Base-by-base conservation (phyloP, 805 yeast species). In the Yarrowia sp. region DNA sequence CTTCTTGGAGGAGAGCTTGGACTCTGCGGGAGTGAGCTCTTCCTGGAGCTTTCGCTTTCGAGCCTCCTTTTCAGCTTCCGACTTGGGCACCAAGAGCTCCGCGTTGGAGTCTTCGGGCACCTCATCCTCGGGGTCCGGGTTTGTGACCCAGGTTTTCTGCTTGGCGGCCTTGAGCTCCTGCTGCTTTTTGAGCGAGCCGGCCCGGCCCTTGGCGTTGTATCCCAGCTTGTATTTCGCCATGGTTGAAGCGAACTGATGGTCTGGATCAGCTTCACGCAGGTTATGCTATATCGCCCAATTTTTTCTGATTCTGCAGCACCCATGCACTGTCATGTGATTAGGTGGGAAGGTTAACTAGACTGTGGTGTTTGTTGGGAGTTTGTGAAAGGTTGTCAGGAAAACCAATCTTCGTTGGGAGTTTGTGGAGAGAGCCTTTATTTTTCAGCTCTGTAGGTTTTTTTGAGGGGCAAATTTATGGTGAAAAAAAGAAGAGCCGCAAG, bases 221-320 rank as follows among this genome's bases (percentile, higher is more conserved):
- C 97, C 78, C 77, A 85, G 85, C 72, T 95, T 84, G 76, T 90
- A 91, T 70, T 89, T 89, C 68, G 94, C 97, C 97, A 91, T 91
- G 13, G 42, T 56, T 56, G 49, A 17, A 42, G 46, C 36, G 43
- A 36, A 12, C 38, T 12, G 38, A 36, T 36, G 38, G 38, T 12
- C 13, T 52, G 58, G 38, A 19, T 52, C 58, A 36, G 43, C 43
- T 52, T 38, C 15, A 36, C 58, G 19, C 43, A 38, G 36, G 43
- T 39, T 55, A 39, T 39, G 61, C 46, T 40, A 55, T 38, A 39
- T 40, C 10, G 60, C 61, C 61, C 44, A 39, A 55, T 55, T 55
- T 55, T 55, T 55, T 55, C 46, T 24, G 20, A 20, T 9, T 2
- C 24, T 40, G 61, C 61, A 55, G 39, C 15, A 10, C n/a, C 3